Evolutionary conservation across 352 stramenopile species (phyloP).

Genomic region (Lagenidium sp.): DNA sequence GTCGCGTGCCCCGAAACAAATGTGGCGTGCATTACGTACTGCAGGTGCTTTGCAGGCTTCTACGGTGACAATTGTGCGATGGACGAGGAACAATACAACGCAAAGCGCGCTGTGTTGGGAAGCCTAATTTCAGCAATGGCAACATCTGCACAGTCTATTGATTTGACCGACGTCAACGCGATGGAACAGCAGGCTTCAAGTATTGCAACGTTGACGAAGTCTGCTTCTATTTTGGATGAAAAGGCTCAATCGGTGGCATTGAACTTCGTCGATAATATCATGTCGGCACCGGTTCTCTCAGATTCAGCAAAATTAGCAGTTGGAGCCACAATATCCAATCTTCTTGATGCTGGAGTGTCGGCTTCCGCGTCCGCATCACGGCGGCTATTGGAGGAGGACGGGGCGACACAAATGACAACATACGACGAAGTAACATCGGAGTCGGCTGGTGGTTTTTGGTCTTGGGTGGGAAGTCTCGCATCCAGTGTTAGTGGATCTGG

Average conservation of each 20-base stretch:
- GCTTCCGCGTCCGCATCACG: no score
- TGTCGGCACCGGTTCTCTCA: slow-evolving; percentile 41
- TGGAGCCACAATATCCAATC: slow-evolving; percentile 50
- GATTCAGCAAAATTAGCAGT: slow-evolving; percentile 32
- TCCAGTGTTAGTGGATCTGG: no score
- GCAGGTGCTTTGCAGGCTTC: slow-evolving; percentile 30
- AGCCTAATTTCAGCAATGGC: slow-evolving; percentile 52
- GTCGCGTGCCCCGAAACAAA: slow-evolving; percentile 29
- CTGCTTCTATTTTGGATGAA: slow-evolving; percentile 36
- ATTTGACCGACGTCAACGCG: slow-evolving; percentile 33
- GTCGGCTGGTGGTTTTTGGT: slow-evolving; percentile 6
- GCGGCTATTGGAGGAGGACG: no score
- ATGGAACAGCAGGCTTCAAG: slow-evolving; percentile 59
- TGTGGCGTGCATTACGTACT: slow-evolving; percentile 39
- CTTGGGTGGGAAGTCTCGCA: slow-evolving; percentile 5
- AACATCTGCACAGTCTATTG: slow-evolving; percentile 33
- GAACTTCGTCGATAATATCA: slow-evolving; percentile 46
- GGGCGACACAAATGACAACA: no score
- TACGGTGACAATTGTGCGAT: slow-evolving; percentile 57
- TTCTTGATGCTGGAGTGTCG: slow-evolving; percentile 35
- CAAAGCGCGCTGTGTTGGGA: slow-evolving; percentile 35
- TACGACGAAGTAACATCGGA: neutral
- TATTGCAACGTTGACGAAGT: slow-evolving; percentile 60
- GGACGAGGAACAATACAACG: slow-evolving; percentile 33
- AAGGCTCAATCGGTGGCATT: slow-evolving; percentile 35